Percentiles rank a stretch among this genome's conserved stretches.
Conservation (phyloP, 192 early-diverging fungal genomes). For the Backusella morwellensis region DNA sequence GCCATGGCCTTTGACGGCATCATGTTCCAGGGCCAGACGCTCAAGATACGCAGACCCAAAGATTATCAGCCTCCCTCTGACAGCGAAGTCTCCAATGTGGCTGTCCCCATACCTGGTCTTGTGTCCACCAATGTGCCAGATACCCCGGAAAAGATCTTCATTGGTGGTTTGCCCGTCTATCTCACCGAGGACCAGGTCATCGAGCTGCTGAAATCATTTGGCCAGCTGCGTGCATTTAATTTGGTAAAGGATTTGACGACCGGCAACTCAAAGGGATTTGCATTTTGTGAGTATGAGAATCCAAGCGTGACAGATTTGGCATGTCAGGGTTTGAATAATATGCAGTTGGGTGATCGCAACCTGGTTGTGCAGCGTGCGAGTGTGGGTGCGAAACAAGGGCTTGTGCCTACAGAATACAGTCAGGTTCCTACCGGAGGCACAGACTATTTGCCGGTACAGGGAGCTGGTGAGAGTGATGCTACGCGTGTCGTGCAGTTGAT, state of each 20-base stretch:
- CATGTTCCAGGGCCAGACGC: constrained; percentile 71
- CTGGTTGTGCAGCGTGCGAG: constrained; percentile 93
- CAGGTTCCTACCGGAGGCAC: not conserved
- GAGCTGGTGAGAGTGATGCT: constrained; percentile 58
- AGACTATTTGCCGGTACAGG: constrained; percentile 19
- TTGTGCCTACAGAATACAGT: not conserved
- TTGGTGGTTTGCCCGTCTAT: constrained; percentile 88
- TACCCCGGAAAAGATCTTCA: constrained; percentile 89
- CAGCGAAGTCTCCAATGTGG: constrained; percentile 9
- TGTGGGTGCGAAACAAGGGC: constrained; percentile 67
- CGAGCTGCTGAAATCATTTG: constrained; percentile 91
- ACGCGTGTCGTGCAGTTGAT: constrained; percentile 84
- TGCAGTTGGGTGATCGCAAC: constrained; percentile 91
- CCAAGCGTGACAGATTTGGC: constrained; percentile 88
- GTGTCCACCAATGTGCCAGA: constrained; percentile 87
- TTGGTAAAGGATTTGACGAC: constrained; percentile 75
- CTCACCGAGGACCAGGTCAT: constrained; percentile 91
- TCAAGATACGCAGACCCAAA: constrained; percentile 93
- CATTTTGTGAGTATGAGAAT: constrained; percentile 94
- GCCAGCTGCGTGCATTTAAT: constrained; percentile 88
- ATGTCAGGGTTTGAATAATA: constrained; percentile 91
- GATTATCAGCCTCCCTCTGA: constrained; percentile 69
- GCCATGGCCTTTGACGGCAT: constrained; percentile 96
- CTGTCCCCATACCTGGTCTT: constrained; percentile 42
- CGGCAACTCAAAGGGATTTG: constrained; percentile 64